Percentiles rank a stretch among this genome's conserved stretches.
These are phyloP conservation scores for Tulasnella sp. DNA, from an alignment of 768 basidiomycete species.

Conservation along the genomic window DNA sequence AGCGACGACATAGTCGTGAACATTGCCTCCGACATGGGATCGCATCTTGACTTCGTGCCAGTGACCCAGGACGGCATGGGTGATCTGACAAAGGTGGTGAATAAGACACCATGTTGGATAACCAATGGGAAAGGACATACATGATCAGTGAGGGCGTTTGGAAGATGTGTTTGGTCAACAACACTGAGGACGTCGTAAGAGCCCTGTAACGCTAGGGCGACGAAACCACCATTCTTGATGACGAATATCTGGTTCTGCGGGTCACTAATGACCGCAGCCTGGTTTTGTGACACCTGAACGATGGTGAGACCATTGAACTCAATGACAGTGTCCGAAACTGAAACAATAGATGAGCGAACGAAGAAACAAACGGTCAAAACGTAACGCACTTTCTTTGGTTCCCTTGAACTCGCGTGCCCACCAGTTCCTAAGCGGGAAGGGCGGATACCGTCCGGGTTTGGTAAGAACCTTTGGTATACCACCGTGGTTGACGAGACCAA, in stretches of 20 bases:
- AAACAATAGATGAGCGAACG: background rate
- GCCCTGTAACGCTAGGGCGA: conserved; percentile 63
- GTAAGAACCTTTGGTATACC: conserved; percentile 67
- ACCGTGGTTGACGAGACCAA: conserved; percentile 63
- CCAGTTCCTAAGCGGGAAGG: conserved; percentile 67
- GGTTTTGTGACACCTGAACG: conserved; percentile 82
- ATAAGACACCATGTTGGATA: conserved; percentile 23
- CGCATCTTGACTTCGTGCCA: conserved; percentile 72
- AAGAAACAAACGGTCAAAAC: background rate
- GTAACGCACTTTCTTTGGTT: conserved; percentile 47
- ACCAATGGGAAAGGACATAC: background rate
- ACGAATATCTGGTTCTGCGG: conserved; percentile 59
- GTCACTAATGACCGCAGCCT: conserved; percentile 26
- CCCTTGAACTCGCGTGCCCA: conserved; percentile 69
- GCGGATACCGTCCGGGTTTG: conserved; percentile 64
- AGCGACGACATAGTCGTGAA: conserved; percentile 63
- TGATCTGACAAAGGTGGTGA: conserved; percentile 33
- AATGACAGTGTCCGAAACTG: conserved; percentile 73
- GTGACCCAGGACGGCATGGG: conserved; percentile 51
- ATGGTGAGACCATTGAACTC: conserved; percentile 67
- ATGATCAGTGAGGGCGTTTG: conserved; percentile 33
- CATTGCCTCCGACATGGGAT: conserved; percentile 34
- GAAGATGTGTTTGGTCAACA: conserved; percentile 73
- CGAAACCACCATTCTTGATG: conserved; percentile 36
- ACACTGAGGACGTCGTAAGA: conserved; percentile 68